Evolutionary conservation across 148 eudicot species (phyloP), one percentile per base, ranked within the genome.

Genomic region (Chenopodium formosanum): DNA sequence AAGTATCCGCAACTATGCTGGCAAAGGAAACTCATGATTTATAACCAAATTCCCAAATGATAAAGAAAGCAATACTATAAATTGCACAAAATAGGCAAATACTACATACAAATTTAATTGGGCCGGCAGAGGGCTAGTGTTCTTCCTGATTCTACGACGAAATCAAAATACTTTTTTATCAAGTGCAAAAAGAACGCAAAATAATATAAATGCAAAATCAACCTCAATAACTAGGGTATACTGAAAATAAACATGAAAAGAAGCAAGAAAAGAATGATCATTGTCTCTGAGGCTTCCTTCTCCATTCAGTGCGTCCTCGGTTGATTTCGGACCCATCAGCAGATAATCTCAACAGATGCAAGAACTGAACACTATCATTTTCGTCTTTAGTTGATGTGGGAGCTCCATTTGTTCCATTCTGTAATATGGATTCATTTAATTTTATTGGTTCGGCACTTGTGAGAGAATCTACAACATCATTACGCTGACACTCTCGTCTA

Each of bases 261-360:
- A 34, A 53, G 64, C 31, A 40, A 16, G 22, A 72, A 37, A 22
- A 37, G 6, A 47, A 47, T 40, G 23, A 4, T 60, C 32, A 77
- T 82, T 74, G 82, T 86, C 89, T 91, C 70, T 76, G 78, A 32
- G 88, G 83, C 83, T 93, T 95, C 87, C 86, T 91, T 80, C 93
- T 90, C 98, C 98, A 95, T 83, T 88, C 95, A 16, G 98, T 91
- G 52, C 94, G 93, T 4, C 93, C 94, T 71, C 95, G 86, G 80
- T 90, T 93, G 63, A 93, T 91, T 83, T 93, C 99, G 46, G 87
- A 89, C 48, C 92, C 94, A 63, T 88, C 88, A 23, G 81, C 52
- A 0, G 94, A 87, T 85, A 94, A 87, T 88, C 97, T 90, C 89
- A 95, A 40, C 23, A 93, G 80, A 89, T 95, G 99, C 81, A 93